Evolutionary conservation across 108 stramenopile genomes (phyloP), one percentile per base, ranked within the genome.

Genomic region (Fragilaria crotonensis): DNA sequence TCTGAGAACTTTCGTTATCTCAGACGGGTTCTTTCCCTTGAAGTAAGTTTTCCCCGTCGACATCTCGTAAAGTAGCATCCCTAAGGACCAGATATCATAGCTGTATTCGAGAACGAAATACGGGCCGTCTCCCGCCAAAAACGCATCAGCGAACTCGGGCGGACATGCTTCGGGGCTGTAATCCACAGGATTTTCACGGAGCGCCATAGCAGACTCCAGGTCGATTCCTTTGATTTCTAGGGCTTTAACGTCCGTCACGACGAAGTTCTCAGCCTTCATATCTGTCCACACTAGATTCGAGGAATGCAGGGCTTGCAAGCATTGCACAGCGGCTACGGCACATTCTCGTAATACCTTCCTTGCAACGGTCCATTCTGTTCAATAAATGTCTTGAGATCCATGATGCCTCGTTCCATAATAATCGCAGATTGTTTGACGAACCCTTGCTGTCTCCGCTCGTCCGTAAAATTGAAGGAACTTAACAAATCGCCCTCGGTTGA

Each of bases 151-250:
- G 56, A 93, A 93, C 62, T 93, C 92, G 2, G 92, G 92, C 5
- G 92, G 92, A 66, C 84, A 86, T 0, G 88, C 92, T 75, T 94
- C 93, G 18, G 93, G 93, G 22, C 80, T 84, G 71, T 88, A 94
- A 47, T 94, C 93, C 9, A 94, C 84, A 7, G 93, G 93, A 53
- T 76, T 79, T 29, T 64, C 72, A 33, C 72, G 63, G 17, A 73
- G 59, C 0, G 85, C 73, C 80, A 90, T 85, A 33, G 85, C 89
- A 25, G 83, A 84, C 66, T 93, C 92, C 27, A 93, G 69, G 75
- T 93, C 92, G 54, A 93, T 93, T 7, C 64, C 63, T 36, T 71
- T 72, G n/a, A 48, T 33, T 22, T 68, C 70, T 30, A 72, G 57
- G 22, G 68, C 46, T 19, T 58, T 59, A 1, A 32, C 59, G 20